Base-by-base conservation (phyloP, 805 yeast genomes). In the Kluyveromyces aestuarii region DNA sequence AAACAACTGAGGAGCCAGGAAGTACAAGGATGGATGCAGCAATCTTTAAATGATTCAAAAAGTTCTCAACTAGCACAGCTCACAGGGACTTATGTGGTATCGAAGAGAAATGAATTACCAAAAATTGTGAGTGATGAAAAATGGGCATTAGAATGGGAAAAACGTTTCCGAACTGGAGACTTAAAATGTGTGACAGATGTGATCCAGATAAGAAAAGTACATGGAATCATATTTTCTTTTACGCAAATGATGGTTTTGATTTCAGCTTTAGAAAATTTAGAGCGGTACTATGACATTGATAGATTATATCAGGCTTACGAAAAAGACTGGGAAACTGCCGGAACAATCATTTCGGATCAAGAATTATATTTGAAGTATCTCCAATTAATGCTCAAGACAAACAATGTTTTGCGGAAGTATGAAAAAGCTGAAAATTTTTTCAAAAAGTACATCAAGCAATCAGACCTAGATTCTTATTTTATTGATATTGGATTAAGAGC, bases 401-500 rank as follows among this genome's bases (percentile, higher is more conserved):
- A 61, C 37, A 46, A 42, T n/a, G 42, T 44, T 18, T 40, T 62
- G 37, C 48, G 50, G 10, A 57, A 63, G 35, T 62, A 48, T 49
- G 41, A 49, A 6, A 37, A 41, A 7, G 63, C 62, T 48, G 68
- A 62, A 41, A 45, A 48, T 2, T 47, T 64, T 10, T 63, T 63
- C 44, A 53, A 64, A 9, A 55, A 58, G 16, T 64, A 58, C 48
- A 59, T 64, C 41, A 58, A 61, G 47, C 50, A 49, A 17, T 57
- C 58, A 2, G 48, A 50, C 10, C 45, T 58, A 21, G 52, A 55
- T 27, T 51, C 64, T 1, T 47, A 49, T 1, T 49, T 58, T 9
- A 49, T 60, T 10, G 48, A 52, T 25, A 41, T 63, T 9, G 68
- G 67, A 1, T 50, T 64, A 21, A 53, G 55, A 37, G 54, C 67